Conservation (phyloP, 768 basidiomycete genomes). For the Leucocoprinus leucothites region DNA sequence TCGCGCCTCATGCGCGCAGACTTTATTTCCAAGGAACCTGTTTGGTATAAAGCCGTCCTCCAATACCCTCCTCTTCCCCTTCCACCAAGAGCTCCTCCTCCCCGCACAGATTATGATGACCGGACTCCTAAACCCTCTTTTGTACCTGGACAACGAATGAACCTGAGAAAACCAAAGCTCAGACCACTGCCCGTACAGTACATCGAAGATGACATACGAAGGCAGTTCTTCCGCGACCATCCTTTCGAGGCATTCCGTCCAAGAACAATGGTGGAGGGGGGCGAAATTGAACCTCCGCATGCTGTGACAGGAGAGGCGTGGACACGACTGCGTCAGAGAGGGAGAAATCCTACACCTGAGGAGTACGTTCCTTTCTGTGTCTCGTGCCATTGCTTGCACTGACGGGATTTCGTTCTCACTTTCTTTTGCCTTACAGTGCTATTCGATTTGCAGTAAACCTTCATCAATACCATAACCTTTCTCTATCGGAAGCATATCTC, state of each 20-base stretch:
- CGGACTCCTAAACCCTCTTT: constrained; percentile 18
- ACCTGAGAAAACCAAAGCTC: constrained; percentile 23
- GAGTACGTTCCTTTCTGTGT: constrained; percentile 58
- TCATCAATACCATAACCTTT: constrained; percentile 55
- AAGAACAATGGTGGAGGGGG: constrained; percentile 70
- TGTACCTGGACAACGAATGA: constrained; percentile 17
- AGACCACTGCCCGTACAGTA: constrained; percentile 60
- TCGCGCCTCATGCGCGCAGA: constrained; percentile 73
- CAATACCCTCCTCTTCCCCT: constrained; percentile 86
- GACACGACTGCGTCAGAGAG: constrained; percentile 78
- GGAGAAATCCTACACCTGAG: constrained; percentile 81
- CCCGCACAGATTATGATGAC: constrained; percentile 54
- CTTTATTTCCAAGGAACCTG: constrained; percentile 62
- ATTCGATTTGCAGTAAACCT: constrained; percentile 81
- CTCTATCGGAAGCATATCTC: constrained; percentile 79
- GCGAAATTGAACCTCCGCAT: constrained; percentile 51
- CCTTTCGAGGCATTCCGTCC: constrained; percentile 94
- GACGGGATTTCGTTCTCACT: constrained; percentile 9
- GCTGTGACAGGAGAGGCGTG: constrained; percentile 60
- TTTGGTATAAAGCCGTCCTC: constrained; percentile 83
- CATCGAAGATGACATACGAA: constrained; percentile 80
- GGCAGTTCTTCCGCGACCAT: constrained; percentile 93
- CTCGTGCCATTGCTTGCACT: background rate
- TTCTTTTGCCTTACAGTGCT: constrained; percentile 44
- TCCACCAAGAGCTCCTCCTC: constrained; percentile 69